Evolutionary conservation across 495 filamentous ascomycete species (phyloP), one percentile per base, ranked within the genome.

Genomic region (Aspergillus sclerotioniger): DNA sequence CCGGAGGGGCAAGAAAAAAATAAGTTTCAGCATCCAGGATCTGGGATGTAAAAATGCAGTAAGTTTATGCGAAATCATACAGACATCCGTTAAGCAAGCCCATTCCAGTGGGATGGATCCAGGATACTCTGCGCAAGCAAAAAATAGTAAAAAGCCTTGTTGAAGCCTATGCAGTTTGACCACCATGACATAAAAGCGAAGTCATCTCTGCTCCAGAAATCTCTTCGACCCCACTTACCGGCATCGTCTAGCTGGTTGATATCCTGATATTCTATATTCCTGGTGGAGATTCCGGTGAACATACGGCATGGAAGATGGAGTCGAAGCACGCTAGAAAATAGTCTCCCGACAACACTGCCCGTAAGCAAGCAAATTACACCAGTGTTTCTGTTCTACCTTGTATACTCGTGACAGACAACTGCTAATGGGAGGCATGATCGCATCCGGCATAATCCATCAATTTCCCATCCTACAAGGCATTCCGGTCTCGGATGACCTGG

Each of bases 301-400:
- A 44, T 57, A 57, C 57, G 51, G 49, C 57, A 54, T 63, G 29
- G 62, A 59, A 60, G 35, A 56, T 29, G 15, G 31, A 51, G 51
- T 59, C 57, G 58, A 63, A 64, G 58, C 56, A 54, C 62, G 62
- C 62, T 64, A 64, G 62, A 64, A 64, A 64, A 64, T 48, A 46
- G 31, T 35, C 41, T 59, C 58, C 58, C 53, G 58, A 59, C 33
- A 12, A 17, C 31, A 17, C 41, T 54, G 32, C 37, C 39, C 29
- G 31, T 51, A 46, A 39, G 39, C 25, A 31, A 50, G 50, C 33
- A 31, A 21, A n/a, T 35, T 20, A 29, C 17, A 12, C 25, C 8
- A 32, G 41, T 51, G 37, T 44, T 51, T 25, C 4, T 44, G 16
- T 15, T 5, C 17, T 25, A 13, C 43, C 25, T 33, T 57, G 33